Base-by-base conservation (phyloP, 768 basidiomycete species). In the Boletus fagicola region DNA sequence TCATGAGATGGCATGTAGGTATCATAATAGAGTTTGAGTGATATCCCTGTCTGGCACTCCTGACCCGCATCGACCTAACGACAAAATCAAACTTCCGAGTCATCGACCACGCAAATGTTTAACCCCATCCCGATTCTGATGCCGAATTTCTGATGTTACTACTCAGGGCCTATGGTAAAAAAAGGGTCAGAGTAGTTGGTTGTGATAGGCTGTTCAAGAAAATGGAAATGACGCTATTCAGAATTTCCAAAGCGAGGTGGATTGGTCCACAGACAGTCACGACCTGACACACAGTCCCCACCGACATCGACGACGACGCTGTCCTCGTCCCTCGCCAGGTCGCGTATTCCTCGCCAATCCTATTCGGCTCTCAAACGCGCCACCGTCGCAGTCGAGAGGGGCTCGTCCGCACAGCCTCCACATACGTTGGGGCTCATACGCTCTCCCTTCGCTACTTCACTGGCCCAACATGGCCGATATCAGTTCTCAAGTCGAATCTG, bases 401-500 rank as follows among this genome's bases (percentile, higher is more conserved):
- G 46, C 33, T 12, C 30, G 20, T 20, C 38, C 5, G 24, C 54
- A 61, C 54, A 57, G 51, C 56, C 40, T 47, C 48, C 30, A 31
- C 43, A 39, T 58, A 39, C n/a, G 49, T n/a, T 4, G 26, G 26
- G 20, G 31, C n/a, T 36, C 55, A 58, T 54, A 58, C 30, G 11
- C 11, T 44, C 38, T 5, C n/a, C 26, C 35, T 20, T 28, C 9
- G 11, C 40, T 36, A 11, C 48, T 38, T 31, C 33, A 18, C 26
- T 26, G 4, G 24, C n/a, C 33, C 51, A 51, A 1, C 52, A 69
- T 69, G 68, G 45, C 61, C 31, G 56, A 61, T n/a, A 30, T 35
- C 48, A 53, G 38, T 22, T 54, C 68, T n/a, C 51, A 69, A 59
- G 76, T 85, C 60, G 83, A 88, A 68, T 78, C 80, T 20, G 76